A percentile compares a stretch with the other conserved stretches of the same genome.
Evolutionary conservation across 768 basidiomycete genomes (phyloP).

Genomic region (Amanita muscaria): DNA sequence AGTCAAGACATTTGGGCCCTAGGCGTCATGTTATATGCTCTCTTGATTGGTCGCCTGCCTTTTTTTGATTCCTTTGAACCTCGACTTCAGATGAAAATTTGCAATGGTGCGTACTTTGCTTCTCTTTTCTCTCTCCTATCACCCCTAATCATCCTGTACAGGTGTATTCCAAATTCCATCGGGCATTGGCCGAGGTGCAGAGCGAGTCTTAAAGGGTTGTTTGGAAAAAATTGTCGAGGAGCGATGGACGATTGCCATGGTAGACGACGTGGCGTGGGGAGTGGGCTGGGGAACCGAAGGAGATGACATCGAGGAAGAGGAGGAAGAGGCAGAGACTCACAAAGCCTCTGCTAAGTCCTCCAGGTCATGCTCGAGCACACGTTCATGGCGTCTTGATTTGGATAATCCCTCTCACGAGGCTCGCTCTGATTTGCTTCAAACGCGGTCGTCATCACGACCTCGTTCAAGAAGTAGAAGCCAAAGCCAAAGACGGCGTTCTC

Average conservation of each 20-base stretch:
- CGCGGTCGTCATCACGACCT: conserved; percentile 42
- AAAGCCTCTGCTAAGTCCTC: conserved; percentile 8
- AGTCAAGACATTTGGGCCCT: conserved; percentile 96
- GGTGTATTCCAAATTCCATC: conserved; percentile 55
- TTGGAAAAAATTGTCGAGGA: conserved; percentile 50
- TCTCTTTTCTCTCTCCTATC: conserved; percentile 11
- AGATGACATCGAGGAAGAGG: conserved; percentile 30
- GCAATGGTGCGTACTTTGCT: conserved; percentile 50
- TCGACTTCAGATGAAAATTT: conserved; percentile 83
- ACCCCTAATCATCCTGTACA: conserved; percentile 17
- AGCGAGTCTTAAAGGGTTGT: conserved; percentile 71
- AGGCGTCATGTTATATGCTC: conserved; percentile 80
- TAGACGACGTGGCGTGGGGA: conserved; percentile 76
- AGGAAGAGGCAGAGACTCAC: conserved; percentile 15
- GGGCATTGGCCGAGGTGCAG: conserved; percentile 50
- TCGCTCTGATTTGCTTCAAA: conserved; percentile 31
- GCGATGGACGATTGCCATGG: conserved; percentile 76
- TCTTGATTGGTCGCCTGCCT: conserved; percentile 80
- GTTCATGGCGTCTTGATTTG: conserved; percentile 13
- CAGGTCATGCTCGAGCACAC: conserved; percentile 22
- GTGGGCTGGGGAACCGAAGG: conserved; percentile 60
- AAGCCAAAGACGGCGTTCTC: conserved; percentile 31
- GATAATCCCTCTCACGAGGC: conserved; percentile 18
- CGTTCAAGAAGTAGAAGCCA: conserved; percentile 31
- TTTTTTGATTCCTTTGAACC: conserved; percentile 90